Evolutionary conservation across 495 filamentous ascomycete species (phyloP).

Genomic region (Viridothelium virens): DNA sequence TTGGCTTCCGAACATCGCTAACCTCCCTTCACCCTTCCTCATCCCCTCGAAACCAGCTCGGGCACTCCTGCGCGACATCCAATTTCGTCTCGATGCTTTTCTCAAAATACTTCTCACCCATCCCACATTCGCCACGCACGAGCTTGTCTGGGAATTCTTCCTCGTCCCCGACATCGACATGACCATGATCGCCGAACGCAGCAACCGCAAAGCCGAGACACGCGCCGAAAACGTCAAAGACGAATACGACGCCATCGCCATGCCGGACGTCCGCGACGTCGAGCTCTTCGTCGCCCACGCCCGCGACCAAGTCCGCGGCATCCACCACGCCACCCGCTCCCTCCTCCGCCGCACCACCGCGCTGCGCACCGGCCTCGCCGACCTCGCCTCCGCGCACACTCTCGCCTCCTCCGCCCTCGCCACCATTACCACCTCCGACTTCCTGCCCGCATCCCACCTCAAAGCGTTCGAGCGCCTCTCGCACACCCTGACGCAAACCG

Average conservation of each 20-base stretch:
- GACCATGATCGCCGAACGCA: constrained; percentile 82
- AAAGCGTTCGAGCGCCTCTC: constrained; percentile 67
- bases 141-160: constrained; percentile 99
- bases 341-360: constrained; percentile 63
- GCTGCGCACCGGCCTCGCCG: constrained; percentile 46
- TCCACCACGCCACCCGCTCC: constrained; percentile 72
- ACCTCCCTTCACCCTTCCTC: constrained; percentile 81
- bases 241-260: constrained; percentile 66
- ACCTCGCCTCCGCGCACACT: constrained; percentile 60
- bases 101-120: constrained; percentile 78
- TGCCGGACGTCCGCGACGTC: constrained; percentile 76
- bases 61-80: constrained; percentile 77
- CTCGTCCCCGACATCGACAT: constrained; percentile 89
- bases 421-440: constrained; percentile 54
- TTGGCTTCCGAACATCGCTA: constrained; percentile 75
- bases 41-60: constrained; percentile 86
- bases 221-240: constrained; percentile 77
- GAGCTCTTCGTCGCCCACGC: constrained; percentile 88
- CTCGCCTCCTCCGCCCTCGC: constrained; percentile 50
- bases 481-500: constrained; percentile 54
- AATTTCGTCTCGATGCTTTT: constrained; percentile 78
- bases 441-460: constrained; percentile 60
- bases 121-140: constrained; percentile 90
- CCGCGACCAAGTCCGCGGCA: constrained; percentile 73
- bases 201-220: constrained; percentile 72